phyloP scores from a whole-genome alignment of 2,329 filamentous ascomycete species.

The Madurella mycetomatis region DNA sequence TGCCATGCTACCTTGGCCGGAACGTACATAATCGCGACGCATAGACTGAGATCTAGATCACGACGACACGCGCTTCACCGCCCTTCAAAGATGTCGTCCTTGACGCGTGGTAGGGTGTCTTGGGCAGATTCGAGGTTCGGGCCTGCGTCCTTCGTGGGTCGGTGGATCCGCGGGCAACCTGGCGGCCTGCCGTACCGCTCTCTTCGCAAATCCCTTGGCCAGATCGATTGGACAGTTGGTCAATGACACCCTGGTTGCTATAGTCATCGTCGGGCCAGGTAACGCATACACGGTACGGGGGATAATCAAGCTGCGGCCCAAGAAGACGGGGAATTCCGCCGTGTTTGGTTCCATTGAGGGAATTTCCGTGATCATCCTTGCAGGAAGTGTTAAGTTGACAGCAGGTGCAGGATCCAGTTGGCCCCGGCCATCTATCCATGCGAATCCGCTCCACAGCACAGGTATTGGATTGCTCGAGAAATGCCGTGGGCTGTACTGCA shows the following conservation, averaged over 20 bases:
- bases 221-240: not conserved
- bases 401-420: not conserved
- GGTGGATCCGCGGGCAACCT: not conserved
- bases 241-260: not conserved
- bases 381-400: not conserved
- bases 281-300: not conserved
- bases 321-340: not conserved
- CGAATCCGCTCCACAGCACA: too few relatives aligned
- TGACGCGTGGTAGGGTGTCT: too few relatives aligned
- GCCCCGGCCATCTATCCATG: too few relatives aligned
- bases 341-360: not conserved
- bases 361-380: not conserved
- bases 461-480: not conserved
- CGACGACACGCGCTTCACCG: not conserved
- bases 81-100: not conserved
- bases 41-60: not conserved
- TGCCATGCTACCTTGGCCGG: constrained; percentile 8
- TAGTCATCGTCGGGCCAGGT: not conserved
- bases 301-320: not conserved
- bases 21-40: constrained; percentile 10
- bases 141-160: not conserved
- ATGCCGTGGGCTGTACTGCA: not conserved
- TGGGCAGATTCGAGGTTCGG: too few relatives aligned
- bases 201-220: not conserved
- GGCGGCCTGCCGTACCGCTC: not conserved